Base-by-base conservation (phyloP, 495 filamentous ascomycete genomes). In the Aspergillus mulundensis region DNA sequence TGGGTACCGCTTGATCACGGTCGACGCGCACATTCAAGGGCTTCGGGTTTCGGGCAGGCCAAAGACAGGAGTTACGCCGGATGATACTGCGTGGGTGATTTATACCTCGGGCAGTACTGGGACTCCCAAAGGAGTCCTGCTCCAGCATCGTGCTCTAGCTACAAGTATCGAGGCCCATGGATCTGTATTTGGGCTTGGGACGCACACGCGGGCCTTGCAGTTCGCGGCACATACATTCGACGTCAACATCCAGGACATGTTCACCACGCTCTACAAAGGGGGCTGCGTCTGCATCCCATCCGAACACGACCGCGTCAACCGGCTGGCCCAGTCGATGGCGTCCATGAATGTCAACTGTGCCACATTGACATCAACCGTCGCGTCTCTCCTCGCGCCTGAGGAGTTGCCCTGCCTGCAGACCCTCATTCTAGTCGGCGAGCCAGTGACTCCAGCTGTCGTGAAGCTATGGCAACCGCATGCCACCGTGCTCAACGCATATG, bases 381-480 rank as follows among this genome's bases (percentile, higher is more conserved):
- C 71, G 0, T 58, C 68, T 14, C 63, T 67, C 0, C 50, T 81
- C 18, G 47, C 65, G 8, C 76, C 77, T 0, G 42, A 54, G 0
- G 54, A 66, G 2, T 63, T 80, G 2, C 73, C 76, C 0, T 57
- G 59, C 5, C 48, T 81, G 24, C 47, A 34, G 8, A 34, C n/a
- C 7, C 3, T 49, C 5, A 20, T 25, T 25, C 12, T 49, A 2
- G 46, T 25, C 14, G 78, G 78, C 4, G 78, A 81, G 54, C 67
- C 78, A 0, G 63, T 82, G 54, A 65, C 76, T 0, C 64, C 72
- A 43, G 71, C 71, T 5, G 54, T 75, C 19, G 50, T 81, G 1
- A 50, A 57, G 0, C 67, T 68, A 20, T 86, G 83, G 84, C 82
- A 82, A 7, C 74, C 70, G 0, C 82, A 85, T 54, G 70, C 66